Conservation (phyloP, 176 grass and related monocot species). For the Avena insularis region DNA sequence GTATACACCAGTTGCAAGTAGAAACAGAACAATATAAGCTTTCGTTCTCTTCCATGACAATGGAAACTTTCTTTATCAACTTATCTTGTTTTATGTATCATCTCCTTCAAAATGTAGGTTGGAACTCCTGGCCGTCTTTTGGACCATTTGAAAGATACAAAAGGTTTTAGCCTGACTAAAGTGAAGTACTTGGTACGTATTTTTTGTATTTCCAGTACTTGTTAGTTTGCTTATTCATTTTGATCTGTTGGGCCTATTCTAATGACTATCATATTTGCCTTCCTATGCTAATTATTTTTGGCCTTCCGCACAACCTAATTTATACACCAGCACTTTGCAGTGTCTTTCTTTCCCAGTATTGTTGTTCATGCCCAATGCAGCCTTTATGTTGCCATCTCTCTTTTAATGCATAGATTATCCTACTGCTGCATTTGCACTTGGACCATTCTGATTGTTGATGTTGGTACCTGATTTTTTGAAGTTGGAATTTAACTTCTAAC, state of each 20-base stretch:
- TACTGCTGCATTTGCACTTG: neutral
- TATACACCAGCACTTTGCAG: neutral
- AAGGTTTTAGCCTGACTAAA: constrained; percentile 36
- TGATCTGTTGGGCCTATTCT: neutral
- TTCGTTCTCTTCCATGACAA: constrained; percentile 10
- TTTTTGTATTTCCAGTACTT: neutral
- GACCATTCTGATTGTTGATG: constrained; percentile 5
- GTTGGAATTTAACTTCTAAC: neutral
- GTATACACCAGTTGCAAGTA: constrained; percentile 29
- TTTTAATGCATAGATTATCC: constrained; percentile 1
- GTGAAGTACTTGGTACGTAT: constrained; percentile 22
- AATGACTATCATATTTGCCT: neutral
- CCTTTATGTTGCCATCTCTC: neutral
- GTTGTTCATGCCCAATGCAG: neutral
- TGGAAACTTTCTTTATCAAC: constrained; percentile 3
- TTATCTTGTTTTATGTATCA: constrained; percentile 18
- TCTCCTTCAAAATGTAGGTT: constrained; percentile 64
- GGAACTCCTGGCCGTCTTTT: constrained; percentile 63
- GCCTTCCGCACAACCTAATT: neutral
- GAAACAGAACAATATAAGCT: neutral
- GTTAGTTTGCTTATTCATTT: neutral
- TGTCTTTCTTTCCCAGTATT: neutral
- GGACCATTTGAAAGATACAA: constrained; percentile 38
- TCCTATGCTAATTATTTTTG: too few species aligned
- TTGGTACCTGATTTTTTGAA: neutral